Conservation (phyloP, 768 basidiomycete species). For the Paxillus ammoniavirescens region DNA sequence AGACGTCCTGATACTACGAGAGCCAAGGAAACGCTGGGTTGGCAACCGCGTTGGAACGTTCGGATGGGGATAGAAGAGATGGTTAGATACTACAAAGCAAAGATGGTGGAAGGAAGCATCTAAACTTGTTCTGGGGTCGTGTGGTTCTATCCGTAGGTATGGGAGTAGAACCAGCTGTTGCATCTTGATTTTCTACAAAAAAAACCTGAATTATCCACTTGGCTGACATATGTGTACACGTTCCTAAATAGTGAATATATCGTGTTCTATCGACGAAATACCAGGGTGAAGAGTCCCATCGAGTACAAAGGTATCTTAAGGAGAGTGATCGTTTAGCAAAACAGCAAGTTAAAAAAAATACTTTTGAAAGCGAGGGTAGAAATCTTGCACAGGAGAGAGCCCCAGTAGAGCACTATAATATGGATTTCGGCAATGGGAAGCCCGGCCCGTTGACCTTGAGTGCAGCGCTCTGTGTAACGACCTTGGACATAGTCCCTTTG, state of each 20-base stretch:
- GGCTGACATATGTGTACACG: slow-evolving; percentile 9
- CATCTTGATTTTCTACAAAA: not conserved
- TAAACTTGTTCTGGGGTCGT: slow-evolving; percentile 29
- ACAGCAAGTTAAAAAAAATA: slow-evolving; percentile 12
- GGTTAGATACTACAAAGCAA: slow-evolving; percentile 89
- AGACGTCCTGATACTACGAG: slow-evolving; percentile 90
- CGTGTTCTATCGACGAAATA: slow-evolving; percentile 6
- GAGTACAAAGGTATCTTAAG: slow-evolving; percentile 14
- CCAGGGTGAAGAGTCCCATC: not conserved
- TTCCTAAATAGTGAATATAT: slow-evolving; percentile 16
- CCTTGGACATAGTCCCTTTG: slow-evolving; percentile 56
- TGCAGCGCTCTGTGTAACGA: slow-evolving; percentile 33
- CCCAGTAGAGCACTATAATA: not conserved
- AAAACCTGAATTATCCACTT: slow-evolving; percentile 1
- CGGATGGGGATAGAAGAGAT: slow-evolving; percentile 94
- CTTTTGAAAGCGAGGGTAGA: slow-evolving; percentile 5
- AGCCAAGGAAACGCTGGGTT: slow-evolving; percentile 78
- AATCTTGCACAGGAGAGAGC: not conserved
- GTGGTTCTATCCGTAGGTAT: not conserved
- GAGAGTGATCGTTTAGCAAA: slow-evolving; percentile 6
- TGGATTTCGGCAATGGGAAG: slow-evolving; percentile 12
- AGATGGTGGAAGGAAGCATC: slow-evolving; percentile 81
- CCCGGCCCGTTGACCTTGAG: slow-evolving; percentile 13
- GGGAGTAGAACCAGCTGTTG: not conserved
- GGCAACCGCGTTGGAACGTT: slow-evolving; percentile 94